Percentiles rank a stretch among this genome's conserved stretches.
These are phyloP conservation scores for Centella asiatica DNA, from an alignment of 129 eudicot species.

Conservation along the genomic window DNA sequence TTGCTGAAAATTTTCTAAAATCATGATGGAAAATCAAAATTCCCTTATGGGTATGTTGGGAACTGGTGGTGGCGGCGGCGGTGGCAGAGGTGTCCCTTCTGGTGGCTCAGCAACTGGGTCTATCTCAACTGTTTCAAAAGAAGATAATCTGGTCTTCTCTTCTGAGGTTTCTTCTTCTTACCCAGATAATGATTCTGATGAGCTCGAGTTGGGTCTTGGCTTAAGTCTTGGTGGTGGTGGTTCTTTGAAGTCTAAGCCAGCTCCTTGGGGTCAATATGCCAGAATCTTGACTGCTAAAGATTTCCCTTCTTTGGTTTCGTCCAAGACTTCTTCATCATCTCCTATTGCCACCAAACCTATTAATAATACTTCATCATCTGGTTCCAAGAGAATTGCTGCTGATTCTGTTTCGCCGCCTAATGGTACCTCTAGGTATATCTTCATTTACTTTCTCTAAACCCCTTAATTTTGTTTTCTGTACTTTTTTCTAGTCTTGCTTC, in stretches of 20 bases:
- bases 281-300: slow-evolving; percentile 92
- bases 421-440: slow-evolving; percentile 26
- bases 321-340: slow-evolving; percentile 43
- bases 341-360: slow-evolving; percentile 32
- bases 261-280: slow-evolving; percentile 50
- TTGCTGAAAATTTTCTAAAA: not conserved
- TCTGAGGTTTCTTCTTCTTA: slow-evolving; percentile 67
- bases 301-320: slow-evolving; percentile 35
- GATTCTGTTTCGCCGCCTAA: slow-evolving; percentile 73
- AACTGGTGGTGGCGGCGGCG: slow-evolving; percentile 22
- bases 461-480: not conserved
- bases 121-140: slow-evolving; percentile 38
- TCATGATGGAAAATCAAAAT: slow-evolving; percentile 41
- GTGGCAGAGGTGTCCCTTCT: slow-evolving; percentile 33
- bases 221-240: slow-evolving; percentile 63
- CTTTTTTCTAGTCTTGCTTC: too few species aligned
- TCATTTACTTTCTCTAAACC: not conserved
- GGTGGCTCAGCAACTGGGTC: slow-evolving; percentile 47
- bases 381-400: slow-evolving; percentile 78
- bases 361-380: slow-evolving; percentile 37
- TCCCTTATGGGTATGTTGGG: slow-evolving; percentile 30
- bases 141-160: slow-evolving; percentile 29
- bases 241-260: slow-evolving; percentile 26
- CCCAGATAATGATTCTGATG: slow-evolving; percentile 36
- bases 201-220: slow-evolving; percentile 86